A percentile compares a stretch with the other conserved stretches of the same genome.
These are phyloP conservation scores for Otatea glauca DNA, from an alignment of 176 grass and related monocot species.

Conservation along the genomic window DNA sequence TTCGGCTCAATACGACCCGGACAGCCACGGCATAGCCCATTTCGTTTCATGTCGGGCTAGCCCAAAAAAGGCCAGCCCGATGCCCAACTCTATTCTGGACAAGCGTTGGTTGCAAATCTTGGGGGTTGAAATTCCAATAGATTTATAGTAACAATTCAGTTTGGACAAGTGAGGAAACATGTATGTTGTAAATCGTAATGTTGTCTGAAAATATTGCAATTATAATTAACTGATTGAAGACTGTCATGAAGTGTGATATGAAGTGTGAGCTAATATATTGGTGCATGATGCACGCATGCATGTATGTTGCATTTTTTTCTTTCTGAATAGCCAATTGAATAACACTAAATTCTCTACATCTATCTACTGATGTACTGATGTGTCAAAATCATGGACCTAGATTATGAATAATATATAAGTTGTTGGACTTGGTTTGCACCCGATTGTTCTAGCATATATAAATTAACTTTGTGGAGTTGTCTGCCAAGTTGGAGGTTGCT, in stretches of 20 bases:
- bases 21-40: too few species aligned
- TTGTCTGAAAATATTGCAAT: background rate
- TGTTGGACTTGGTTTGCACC: conserved; percentile 23
- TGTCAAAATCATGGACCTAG: conserved; percentile 6
- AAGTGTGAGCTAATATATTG: background rate
- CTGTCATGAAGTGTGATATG: background rate
- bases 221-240: background rate
- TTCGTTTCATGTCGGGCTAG: too few species aligned
- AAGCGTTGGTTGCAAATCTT: background rate
- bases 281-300: background rate
- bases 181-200: background rate
- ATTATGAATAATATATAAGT: background rate
- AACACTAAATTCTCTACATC: too few species aligned
- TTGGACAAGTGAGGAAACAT: background rate
- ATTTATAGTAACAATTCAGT: background rate
- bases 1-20: too few species aligned
- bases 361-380: background rate
- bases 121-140: background rate
- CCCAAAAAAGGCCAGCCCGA: too few species aligned
- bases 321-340: background rate
- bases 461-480: conserved; percentile 1
- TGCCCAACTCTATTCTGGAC: background rate
- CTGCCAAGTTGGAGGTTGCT: conserved; percentile 8
- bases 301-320: background rate
- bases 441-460: background rate